phyloP scores from a whole-genome alignment of 768 basidiomycete genomes.

The Pholiota microspora region DNA sequence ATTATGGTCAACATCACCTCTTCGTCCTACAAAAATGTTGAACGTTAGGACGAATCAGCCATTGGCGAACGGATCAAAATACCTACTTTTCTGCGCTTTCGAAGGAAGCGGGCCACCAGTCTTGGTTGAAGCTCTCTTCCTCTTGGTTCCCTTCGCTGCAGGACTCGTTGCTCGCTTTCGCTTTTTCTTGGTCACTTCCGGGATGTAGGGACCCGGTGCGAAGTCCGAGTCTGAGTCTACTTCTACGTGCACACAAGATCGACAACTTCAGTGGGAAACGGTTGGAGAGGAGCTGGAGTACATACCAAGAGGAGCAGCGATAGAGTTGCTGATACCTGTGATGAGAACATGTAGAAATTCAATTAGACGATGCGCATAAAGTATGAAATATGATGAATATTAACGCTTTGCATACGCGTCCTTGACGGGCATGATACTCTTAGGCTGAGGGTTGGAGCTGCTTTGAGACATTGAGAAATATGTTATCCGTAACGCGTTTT shows the following conservation, averaged over 20 bases:
- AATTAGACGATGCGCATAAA: neutral
- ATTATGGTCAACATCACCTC: neutral
- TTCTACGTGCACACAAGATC: conserved; percentile 23
- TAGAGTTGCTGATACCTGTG: conserved; percentile 32
- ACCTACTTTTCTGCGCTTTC: neutral
- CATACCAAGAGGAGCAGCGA: conserved; percentile 35
- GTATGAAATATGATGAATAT: neutral
- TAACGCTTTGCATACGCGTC: conserved; percentile 8
- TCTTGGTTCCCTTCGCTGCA: neutral
- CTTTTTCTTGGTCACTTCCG: conserved; percentile 31
- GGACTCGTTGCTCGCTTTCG: neutral
- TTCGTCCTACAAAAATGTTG: neutral
- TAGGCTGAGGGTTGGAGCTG: neutral
- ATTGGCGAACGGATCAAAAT: neutral
- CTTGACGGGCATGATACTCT: neutral
- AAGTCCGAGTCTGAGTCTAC: conserved; percentile 46
- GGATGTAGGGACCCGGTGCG: conserved; percentile 25
- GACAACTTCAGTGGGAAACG: no score
- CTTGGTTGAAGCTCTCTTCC: neutral
- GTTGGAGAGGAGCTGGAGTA: neutral
- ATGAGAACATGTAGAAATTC: neutral
- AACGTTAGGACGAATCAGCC: neutral
- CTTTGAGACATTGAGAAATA: neutral
- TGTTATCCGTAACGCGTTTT: no score
- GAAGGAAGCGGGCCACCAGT: neutral